Base-by-base conservation (phyloP, 164 flowering plant species). In the Umbellularia californica region DNA sequence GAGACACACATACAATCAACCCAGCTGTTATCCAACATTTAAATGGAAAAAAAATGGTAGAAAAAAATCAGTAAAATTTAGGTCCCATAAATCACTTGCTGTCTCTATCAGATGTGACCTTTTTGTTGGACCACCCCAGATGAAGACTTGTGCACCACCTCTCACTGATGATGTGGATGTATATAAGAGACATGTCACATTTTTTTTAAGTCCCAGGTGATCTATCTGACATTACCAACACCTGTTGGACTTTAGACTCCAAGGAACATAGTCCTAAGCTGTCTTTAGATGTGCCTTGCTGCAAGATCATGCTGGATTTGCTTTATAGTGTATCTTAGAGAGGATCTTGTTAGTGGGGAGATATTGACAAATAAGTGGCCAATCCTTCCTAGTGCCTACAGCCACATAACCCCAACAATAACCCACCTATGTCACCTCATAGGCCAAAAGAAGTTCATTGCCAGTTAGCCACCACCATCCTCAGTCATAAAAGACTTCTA, bases 301-400 rank as follows among this genome's bases (percentile, higher is more conserved):
- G 4, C n/a, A 60, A n/a, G 64, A 60, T 60, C 64, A 60, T 60
- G 64, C 47, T 41, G 64, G 23, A 60, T 60, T 23, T 60, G 64
- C 64, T 60, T 60, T 60, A 5, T 3, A 23, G 64, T 60, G 24
- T 60, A 60, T 60, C n/a, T 60, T 20, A 60, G 10, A 22, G 64
- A 60, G n/a, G 64, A 60, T 60, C 64, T 60, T 60, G 64, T n/a
- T 19, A 60, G 64, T 60, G 64, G 12, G 64, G n/a, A 19, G 64
- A n/a, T n/a, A 23, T 19, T 60, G n/a, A 7, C 64, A 60, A 19
- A 19, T 60, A 6, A 60, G 64, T 60, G n/a, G n/a, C n/a, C 64
- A 60, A 60, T 60, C 64, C 64, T 24, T 17, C 23, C 64, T 23
- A 11, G n/a, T 60, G 64, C 64, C 64, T 60, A n/a, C 24, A 60